Evolutionary conservation across 1,284 basidiomycete genomes (phyloP).

Genomic region (Malassezia psittaci): DNA sequence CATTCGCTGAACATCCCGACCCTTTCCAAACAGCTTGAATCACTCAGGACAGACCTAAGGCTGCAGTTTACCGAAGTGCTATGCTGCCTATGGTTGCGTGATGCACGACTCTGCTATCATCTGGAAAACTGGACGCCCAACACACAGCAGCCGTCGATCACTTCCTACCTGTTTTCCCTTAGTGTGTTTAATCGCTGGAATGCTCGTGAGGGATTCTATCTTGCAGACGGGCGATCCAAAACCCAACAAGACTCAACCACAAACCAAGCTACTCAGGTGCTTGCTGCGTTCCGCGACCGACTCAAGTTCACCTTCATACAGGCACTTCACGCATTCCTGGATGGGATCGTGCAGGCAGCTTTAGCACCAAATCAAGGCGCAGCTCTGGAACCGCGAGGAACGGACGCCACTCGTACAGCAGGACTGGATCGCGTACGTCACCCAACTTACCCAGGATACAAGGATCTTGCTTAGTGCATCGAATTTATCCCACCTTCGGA

Average conservation of each 20-base stretch:
- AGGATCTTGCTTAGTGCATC: constrained; percentile 79
- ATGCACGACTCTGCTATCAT: constrained; percentile 70
- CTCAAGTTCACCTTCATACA: constrained; percentile 81
- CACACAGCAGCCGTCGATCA: constrained; percentile 50
- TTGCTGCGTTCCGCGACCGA: constrained; percentile 51
- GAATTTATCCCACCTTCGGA: constrained; percentile 70
- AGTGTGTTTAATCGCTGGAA: constrained; percentile 74
- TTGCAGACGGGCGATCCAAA: constrained; percentile 61
- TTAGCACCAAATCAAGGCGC: constrained; percentile 29
- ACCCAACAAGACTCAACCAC: constrained; percentile 1
- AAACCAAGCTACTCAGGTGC: constrained; percentile 17
- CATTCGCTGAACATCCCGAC: constrained; percentile 61
- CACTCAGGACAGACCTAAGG: constrained; percentile 67
- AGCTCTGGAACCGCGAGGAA: constrained; percentile 19
- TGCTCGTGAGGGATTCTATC: constrained; percentile 66
- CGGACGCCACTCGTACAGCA: background rate
- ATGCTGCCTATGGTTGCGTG: constrained; percentile 68
- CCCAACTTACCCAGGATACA: constrained; percentile 53
- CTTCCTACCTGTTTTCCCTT: constrained; percentile 60
- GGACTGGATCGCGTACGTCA: background rate
- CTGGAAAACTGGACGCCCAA: constrained; percentile 76
- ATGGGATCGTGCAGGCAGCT: constrained; percentile 75
- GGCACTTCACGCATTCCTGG: constrained; percentile 73
- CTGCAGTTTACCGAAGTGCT: constrained; percentile 83
- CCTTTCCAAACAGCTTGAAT: constrained; percentile 60